These are phyloP conservation scores for Bryoerythrophyllum caledonicum DNA, from an alignment of 225 moss, liverwort and hornwort species.

Conservation along the genomic window DNA sequence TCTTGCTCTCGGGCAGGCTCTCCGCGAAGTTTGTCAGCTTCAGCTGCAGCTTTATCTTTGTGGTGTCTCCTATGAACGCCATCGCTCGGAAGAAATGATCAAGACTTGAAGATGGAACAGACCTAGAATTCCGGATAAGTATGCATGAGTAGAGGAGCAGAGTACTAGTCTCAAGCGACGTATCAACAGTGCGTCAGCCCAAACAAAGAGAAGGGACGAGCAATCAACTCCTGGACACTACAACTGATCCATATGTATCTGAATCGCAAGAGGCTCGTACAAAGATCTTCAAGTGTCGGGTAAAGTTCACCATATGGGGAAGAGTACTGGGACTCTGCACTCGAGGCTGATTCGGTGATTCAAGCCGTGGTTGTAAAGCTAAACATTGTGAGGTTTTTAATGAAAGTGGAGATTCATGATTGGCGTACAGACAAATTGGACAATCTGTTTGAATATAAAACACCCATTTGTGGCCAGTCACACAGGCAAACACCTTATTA, in stretches of 20 bases:
- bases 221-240: neutral
- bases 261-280: neutral
- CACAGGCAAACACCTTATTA: neutral
- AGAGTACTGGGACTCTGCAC: neutral
- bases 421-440: neutral
- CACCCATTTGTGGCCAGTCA: neutral
- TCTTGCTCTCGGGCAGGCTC: neutral
- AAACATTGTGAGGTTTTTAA: neutral
- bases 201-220: neutral
- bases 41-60: neutral
- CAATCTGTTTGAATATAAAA: neutral
- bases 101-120: neutral
- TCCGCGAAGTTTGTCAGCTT: conserved; percentile 17
- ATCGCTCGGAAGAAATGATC: neutral
- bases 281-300: neutral
- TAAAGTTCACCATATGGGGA: too few species aligned
- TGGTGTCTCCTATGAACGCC: conserved; percentile 9
- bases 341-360: neutral
- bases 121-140: neutral
- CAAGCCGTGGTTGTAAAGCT: neutral
- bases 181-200: neutral
- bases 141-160: neutral
- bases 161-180: neutral
- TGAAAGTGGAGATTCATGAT: too few species aligned
- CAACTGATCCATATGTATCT: neutral